Evolutionary conservation across 306 rosid genomes (phyloP), one percentile per base, ranked within the genome.

Genomic region (Acmispon strigosus): DNA sequence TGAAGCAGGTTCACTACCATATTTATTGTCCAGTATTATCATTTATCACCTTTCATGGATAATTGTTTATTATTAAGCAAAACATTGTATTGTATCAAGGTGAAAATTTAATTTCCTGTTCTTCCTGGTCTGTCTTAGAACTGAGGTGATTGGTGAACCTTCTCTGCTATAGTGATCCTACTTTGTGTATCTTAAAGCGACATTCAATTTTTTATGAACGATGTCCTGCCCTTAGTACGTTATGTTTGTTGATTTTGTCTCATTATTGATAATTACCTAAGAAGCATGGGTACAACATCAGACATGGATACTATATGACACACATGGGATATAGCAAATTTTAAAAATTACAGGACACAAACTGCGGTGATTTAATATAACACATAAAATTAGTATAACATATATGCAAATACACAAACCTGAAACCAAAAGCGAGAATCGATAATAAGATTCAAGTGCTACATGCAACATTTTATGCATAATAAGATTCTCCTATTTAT

Each of bases 1-100:
- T 95, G 78, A 95, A 95, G 84, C 99, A 95, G 99, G 99, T 91
- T 58, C 29, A 47, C 60, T 72, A 41, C 45, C 52, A 18, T 65
- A 42, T 45, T 55, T 78, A 39, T 59, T 61, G 14, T 65, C 61
- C 62, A 42, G 27, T 58, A 58, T 51, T 55, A 41, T 37, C 37
- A 32, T 6, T 51, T 55, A 41, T 37, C 37, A 32, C 1, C 69
- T 47, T 78, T 18, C 29, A 36, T 36, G 37, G 11, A 47, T 41
- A 48, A 10, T 57, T 57, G 42, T 17, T 52, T 66, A 29, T 19
- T 9, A 19, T 20, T 52, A 42, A 42, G 17, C 39, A 67, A 22
- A 52, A 41, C 52, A 63, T 49, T 54, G 50, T 55, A 10, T 22
- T 13, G 34, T 52, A 59, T 53, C 34, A 11, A 36, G 45, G 58